Evolutionary conservation across 352 stramenopile genomes (phyloP).

Genomic region (Phytophthora colocasiae): DNA sequence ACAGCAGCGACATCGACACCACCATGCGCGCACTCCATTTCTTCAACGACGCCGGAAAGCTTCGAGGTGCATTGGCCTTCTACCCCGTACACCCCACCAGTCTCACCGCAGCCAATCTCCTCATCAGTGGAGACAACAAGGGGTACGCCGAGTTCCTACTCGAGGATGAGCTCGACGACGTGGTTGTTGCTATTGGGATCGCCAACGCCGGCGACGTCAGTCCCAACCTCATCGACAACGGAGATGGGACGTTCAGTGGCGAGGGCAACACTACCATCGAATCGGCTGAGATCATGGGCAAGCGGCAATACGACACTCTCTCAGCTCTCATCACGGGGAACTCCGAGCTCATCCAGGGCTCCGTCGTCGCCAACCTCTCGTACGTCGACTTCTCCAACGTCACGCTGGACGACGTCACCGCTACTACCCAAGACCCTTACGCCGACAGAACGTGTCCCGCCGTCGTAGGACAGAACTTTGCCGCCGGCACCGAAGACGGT

Average conservation of each 20-base stretch:
- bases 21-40: constrained; percentile 74
- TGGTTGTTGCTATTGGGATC: constrained; percentile 48
- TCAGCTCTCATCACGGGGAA: constrained; percentile 29
- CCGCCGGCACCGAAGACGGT: constrained; percentile 54
- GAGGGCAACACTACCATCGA: constrained; percentile 46
- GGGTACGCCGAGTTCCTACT: constrained; percentile 55
- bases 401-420: constrained; percentile 27
- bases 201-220: constrained; percentile 56
- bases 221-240: constrained; percentile 55
- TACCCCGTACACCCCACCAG: constrained; percentile 81
- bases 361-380: constrained; percentile 39
- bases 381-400: constrained; percentile 62
- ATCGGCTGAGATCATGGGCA: constrained; percentile 52
- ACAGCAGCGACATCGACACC: constrained; percentile 68
- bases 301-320: constrained; percentile 42
- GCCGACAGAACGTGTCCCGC: constrained; percentile 49
- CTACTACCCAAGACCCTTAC: constrained; percentile 39
- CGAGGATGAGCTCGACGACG: constrained; percentile 38
- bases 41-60: constrained; percentile 30
- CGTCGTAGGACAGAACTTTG: constrained; percentile 59
- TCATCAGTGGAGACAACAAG: constrained; percentile 88
- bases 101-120: constrained; percentile 72
- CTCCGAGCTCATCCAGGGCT: constrained; percentile 37
- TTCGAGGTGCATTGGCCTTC: constrained; percentile 73
- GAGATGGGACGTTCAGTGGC: constrained; percentile 52